Conservation (phyloP, 768 basidiomycete species). For the Hirschioporus abietinus region DNA sequence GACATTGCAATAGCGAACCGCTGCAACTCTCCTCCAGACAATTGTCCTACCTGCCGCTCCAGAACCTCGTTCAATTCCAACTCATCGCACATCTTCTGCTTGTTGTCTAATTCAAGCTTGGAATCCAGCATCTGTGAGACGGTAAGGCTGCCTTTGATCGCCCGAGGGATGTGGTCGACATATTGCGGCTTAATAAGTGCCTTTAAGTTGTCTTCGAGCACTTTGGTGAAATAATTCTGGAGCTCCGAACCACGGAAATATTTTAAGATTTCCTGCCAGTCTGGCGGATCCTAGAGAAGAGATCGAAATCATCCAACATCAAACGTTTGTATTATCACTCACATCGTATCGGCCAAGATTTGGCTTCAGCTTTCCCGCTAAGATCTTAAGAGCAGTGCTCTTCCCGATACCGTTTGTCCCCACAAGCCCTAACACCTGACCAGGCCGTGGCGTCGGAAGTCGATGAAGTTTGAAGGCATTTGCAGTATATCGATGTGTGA, state of each 20-base stretch:
- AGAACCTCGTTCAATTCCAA: conserved; percentile 86
- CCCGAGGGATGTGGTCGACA: conserved; percentile 96
- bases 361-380: conserved; percentile 96
- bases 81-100: conserved; percentile 76
- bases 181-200: conserved; percentile 99
- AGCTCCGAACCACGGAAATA: conserved; percentile 98
- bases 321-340: conserved; percentile 23
- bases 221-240: conserved; percentile 99
- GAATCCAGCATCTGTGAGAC: conserved; percentile 90
- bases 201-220: conserved; percentile 96
- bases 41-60: conserved; percentile 75
- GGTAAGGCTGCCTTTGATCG: conserved; percentile 85
- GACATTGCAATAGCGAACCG: conserved; percentile 98
- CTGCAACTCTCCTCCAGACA: conserved; percentile 97
- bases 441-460: conserved; percentile 92
- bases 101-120: conserved; percentile 86
- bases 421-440: conserved; percentile 97
- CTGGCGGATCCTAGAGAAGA: conserved; percentile 77
- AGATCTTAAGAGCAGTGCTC: conserved; percentile 93
- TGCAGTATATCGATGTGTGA: conserved; percentile 97
- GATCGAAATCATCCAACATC: conserved; percentile 8
- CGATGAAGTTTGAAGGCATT: conserved; percentile 99
- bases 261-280: conserved; percentile 98
- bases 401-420: conserved; percentile 99
- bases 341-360: conserved; percentile 97